A percentile compares a stretch with the other conserved stretches of the same genome.
Conservation (phyloP, 768 basidiomycete species). For the Clavulina sp. region DNA sequence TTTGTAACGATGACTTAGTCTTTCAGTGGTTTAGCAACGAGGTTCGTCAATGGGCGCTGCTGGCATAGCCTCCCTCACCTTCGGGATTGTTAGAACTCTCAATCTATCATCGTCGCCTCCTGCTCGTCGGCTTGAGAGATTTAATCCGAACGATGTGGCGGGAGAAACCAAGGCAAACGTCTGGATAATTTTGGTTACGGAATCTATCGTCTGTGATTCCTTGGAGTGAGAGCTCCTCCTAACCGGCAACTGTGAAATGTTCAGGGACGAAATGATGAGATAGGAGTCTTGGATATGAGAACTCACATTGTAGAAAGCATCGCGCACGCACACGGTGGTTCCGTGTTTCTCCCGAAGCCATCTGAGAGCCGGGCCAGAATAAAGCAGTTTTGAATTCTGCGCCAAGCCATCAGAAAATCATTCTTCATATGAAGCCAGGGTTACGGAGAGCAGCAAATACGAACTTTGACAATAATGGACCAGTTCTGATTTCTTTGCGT, state of each 20-base stretch:
- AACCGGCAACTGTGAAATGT: conserved; percentile 46
- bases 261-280: not conserved
- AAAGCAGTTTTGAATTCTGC: conserved; percentile 50
- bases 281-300: not conserved
- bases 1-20: conserved; percentile 44
- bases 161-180: conserved; percentile 57
- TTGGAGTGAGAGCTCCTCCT: conserved; percentile 55
- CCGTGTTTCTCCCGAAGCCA: conserved; percentile 60
- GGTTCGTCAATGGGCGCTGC: not conserved
- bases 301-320: conserved; percentile 78
- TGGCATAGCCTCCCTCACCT: conserved; percentile 28
- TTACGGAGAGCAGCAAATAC: conserved; percentile 2
- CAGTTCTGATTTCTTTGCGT: conserved; percentile 41
- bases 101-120: conserved; percentile 24
- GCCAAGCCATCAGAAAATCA: not conserved
- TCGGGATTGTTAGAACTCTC: conserved; percentile 41
- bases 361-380: conserved; percentile 53
- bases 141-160: conserved; percentile 50
- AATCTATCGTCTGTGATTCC: conserved; percentile 39
- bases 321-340: conserved; percentile 68
- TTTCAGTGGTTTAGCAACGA: conserved; percentile 16
- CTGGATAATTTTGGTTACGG: conserved; percentile 57
- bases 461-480: conserved; percentile 65
- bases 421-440: not conserved
- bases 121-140: conserved; percentile 24